Percentiles rank a stretch among this genome's conserved stretches.
These are phyloP conservation scores for Syzygium jambos DNA, from an alignment of 345 rosid species.

Conservation along the genomic window DNA sequence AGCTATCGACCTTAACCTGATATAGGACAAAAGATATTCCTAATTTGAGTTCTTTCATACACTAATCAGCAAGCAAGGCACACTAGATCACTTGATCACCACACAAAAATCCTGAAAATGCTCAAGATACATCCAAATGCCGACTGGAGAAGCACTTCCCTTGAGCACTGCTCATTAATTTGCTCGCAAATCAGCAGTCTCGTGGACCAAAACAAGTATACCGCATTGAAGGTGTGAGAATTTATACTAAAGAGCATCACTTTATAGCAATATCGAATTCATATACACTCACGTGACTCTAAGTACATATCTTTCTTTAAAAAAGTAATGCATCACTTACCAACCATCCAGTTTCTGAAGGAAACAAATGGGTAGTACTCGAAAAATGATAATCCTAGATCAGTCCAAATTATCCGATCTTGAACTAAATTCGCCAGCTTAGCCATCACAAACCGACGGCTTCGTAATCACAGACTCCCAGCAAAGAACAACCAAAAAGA, in stretches of 20 bases:
- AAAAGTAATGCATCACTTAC: neutral
- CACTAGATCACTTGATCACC: neutral
- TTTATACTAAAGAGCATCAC: neutral
- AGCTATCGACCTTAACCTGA: constrained; percentile 54
- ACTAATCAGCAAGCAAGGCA: neutral
- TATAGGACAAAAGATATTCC: neutral
- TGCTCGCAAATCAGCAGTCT: neutral
- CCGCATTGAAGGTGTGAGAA: neutral
- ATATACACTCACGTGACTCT: neutral
- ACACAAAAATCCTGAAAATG: neutral
- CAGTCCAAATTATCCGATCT: neutral
- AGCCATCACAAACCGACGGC: neutral
- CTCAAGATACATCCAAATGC: neutral
- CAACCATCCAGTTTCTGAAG: neutral
- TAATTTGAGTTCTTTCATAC: neutral
- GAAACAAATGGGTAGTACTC: neutral
- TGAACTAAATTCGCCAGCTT: neutral
- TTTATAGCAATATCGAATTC: neutral
- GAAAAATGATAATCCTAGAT: neutral
- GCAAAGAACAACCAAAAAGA: neutral
- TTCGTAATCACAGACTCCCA: neutral
- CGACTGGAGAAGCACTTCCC: neutral
- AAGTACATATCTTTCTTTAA: neutral
- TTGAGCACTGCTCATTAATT: neutral
- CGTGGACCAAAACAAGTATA: neutral